Evolutionary conservation across 2,329 filamentous ascomycete genomes (phyloP), one percentile per base, ranked within the genome.

Genomic region (Cercospora citrullina): DNA sequence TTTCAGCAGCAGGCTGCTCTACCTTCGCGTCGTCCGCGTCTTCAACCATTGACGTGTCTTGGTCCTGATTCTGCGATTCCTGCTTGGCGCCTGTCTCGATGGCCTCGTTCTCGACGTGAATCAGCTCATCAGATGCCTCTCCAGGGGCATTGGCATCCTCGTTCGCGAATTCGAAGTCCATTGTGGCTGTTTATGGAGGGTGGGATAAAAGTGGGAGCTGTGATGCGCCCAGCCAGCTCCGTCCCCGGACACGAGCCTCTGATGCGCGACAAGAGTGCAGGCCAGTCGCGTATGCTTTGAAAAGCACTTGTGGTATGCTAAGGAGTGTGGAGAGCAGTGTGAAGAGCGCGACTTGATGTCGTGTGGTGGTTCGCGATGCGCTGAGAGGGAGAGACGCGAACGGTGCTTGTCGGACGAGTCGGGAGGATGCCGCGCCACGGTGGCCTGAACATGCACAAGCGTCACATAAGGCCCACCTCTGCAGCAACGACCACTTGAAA

Each of bases 51-150:
- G 76, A 73, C 16, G 75, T 77, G 70, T 80, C 72, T 42, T 68
- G 67, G 39, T 58, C 70, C 48, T 68, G 68, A 58, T 73, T 72
- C 64, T 76, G 72, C 64, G 72, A 61, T 42, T 74, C 70, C 68
- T 75, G 71, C 69, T 74, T 71, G 16, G 71, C 67, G 33, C 23
- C 62, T 14, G 69, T 55, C 67, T 78, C 76, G 7, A 75, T 62
- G 21, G 72, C 75, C 57, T 78, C 76, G 62, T 79, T 78, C 66
- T 80, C 78, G 6, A 70, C 72, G 33, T 74, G 71, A 16, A 79
- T 79, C 72, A 79, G 63, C 55, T 77, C 74, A 59, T 79, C 78
- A 4, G 77, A 78, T 14, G 74, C 74, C 63, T 78, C 72, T 26
- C 70, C 77, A 28, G 75, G 76, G 57, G 75, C 77, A 63, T 75